phyloP scores from a whole-genome alignment of 2,329 filamentous ascomycete genomes.

The Penicillium sp. region DNA sequence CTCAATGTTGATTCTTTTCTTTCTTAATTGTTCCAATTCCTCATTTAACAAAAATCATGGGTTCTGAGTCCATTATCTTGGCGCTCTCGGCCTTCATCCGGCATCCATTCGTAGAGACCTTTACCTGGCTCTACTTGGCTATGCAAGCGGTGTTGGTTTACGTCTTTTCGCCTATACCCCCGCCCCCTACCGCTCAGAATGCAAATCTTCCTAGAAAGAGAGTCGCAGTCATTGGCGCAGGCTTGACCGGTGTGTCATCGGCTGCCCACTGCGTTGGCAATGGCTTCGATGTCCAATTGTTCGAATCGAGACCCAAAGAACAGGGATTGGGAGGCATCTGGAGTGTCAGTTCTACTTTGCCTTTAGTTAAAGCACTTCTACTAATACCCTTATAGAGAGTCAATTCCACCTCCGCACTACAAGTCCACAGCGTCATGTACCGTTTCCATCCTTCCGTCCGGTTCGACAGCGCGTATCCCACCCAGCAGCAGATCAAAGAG shows the following conservation, averaged over 20 bases:
- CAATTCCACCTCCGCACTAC: conserved; percentile 71
- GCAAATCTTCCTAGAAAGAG: conserved; percentile 42
- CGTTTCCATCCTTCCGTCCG: conserved; percentile 72
- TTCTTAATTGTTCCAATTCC: background rate
- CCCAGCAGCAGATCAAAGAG: conserved; percentile 63
- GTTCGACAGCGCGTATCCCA: conserved; percentile 68
- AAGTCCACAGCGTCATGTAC: conserved; percentile 82
- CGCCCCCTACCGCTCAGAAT: conserved; percentile 51
- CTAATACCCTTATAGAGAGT: conserved; percentile 48
- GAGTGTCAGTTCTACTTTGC: conserved; percentile 49
- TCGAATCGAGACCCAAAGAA: conserved; percentile 60
- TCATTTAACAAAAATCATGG: background rate
- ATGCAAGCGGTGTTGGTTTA: conserved; percentile 26
- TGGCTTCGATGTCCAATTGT: conserved; percentile 72
- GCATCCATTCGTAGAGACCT: conserved; percentile 26
- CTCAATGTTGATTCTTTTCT: background rate
- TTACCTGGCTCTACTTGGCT: conserved; percentile 26
- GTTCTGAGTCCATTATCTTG: conserved; percentile 4
- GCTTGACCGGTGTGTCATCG: conserved; percentile 66
- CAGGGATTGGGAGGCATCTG: conserved; percentile 66
- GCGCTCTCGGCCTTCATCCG: conserved; percentile 19
- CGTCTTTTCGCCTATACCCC: conserved; percentile 62
- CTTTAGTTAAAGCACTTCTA: background rate
- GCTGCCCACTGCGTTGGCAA: conserved; percentile 76
- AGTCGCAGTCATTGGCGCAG: conserved; percentile 61